Evolutionary conservation across 192 early-diverging fungal species (phyloP).

Genomic region (Oehlia diaphana): DNA sequence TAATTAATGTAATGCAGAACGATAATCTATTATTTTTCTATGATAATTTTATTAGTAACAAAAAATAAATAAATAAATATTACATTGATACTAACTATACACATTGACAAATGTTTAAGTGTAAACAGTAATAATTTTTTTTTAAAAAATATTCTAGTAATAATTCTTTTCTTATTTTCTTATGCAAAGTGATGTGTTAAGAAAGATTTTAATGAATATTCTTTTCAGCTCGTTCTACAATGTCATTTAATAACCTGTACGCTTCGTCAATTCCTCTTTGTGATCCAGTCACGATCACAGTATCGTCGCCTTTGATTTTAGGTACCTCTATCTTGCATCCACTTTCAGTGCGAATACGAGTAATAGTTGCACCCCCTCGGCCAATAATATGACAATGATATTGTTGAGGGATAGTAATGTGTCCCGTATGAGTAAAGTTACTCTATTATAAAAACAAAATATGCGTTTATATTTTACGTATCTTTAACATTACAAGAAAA

Average conservation of each 20-base stretch:
- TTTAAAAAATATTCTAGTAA: too few species aligned
- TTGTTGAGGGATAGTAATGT: constrained; percentile 46
- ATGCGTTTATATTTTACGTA: not conserved
- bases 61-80: too few species aligned
- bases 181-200: too few species aligned
- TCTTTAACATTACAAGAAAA: too few species aligned
- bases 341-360: constrained; percentile 64
- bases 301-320: constrained; percentile 35
- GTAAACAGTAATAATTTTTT: too few species aligned
- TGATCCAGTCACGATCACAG: constrained; percentile 51
- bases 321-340: constrained; percentile 66
- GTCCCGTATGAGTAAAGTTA: constrained; percentile 40
- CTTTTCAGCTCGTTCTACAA: constrained; percentile 37
- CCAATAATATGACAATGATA: constrained; percentile 75
- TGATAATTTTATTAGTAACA: too few species aligned
- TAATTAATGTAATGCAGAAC: too few species aligned
- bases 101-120: too few species aligned
- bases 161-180: too few species aligned
- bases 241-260: constrained; percentile 47
- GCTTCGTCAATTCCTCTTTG: constrained; percentile 46
- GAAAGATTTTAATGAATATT: not conserved
- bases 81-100: too few species aligned
- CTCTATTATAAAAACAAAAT: constrained; percentile 14
- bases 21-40: too few species aligned
- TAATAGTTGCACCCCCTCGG: constrained; percentile 68